Evolutionary conservation across 2,329 filamentous ascomycete genomes (phyloP), one percentile per base, ranked within the genome.

Genomic region (Cryoendolithus antarcticus): DNA sequence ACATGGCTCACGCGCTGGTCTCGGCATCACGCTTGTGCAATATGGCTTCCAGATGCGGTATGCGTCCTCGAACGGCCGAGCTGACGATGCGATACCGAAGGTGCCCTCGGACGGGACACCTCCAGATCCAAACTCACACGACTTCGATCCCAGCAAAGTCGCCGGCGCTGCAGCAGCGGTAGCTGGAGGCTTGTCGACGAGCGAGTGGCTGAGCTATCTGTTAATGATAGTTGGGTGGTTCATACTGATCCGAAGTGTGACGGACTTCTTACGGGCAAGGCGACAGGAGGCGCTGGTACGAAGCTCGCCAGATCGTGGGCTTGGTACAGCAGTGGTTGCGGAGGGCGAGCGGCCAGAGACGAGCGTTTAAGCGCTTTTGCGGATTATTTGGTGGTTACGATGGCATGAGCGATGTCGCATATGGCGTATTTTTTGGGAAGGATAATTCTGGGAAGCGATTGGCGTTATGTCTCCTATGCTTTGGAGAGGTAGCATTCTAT

Each of bases 201-300:
- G 74, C 47, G 88, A 96, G 57, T 95, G 85, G 85, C 69, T 94
- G 46, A 84, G 86, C 8, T 98, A 96, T 54, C 69, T 83, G 10
- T 64, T 98, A 35, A 98, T 98, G 91, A 84, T 98, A 56, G 81
- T 93, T 1, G 91, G 91, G 4, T 98, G 91, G 91, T 96, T 96
- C 56, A 86, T 98, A 46, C 68, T 98, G 45, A 96, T 98, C 57
- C 77, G 88, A 61, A 80, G 86, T n/a, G 77, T 94, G 11, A 86
- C 82, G 52, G 88, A 96, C 58, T 98, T 91, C 58, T 64, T 96
- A 45, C 76, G 80, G 49, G 91, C 86, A 30, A 74, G 89, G 57
- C 73, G 86, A 55, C 91, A 96, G 57, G 91, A 98, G 65, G 84
- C 91, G 59, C 69, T 98, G 37, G 86, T 98, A 4, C 66, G 95